Conservation (phyloP, 352 stramenopile species). For the Globisporangium iwayamae region DNA sequence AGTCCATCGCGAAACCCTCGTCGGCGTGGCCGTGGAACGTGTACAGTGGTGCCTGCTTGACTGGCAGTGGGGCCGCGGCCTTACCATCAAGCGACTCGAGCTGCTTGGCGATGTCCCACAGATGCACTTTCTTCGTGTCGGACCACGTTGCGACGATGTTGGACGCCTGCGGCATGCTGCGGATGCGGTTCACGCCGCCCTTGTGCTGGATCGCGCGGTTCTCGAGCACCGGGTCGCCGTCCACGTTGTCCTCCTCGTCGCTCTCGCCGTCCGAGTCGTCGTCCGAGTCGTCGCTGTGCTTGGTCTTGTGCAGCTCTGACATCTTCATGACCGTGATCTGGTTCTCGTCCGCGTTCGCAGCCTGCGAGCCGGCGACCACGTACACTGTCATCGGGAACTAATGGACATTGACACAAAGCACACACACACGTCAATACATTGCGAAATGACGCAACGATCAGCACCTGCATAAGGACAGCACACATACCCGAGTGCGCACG, state of each 20-base stretch:
- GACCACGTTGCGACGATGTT: constrained; percentile 98
- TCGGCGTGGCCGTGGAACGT: constrained; percentile 94
- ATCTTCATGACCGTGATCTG: constrained; percentile 98
- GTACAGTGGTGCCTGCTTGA: constrained; percentile 80
- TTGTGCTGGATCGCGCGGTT: constrained; percentile 94
- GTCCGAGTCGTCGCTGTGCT: constrained; percentile 76
- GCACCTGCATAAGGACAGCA: not conserved
- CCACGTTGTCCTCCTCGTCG: constrained; percentile 91
- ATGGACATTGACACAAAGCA: not conserved
- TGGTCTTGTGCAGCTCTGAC: constrained; percentile 94
- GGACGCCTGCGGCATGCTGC: constrained; percentile 93
- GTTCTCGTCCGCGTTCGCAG: constrained; percentile 91
- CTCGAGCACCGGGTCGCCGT: constrained; percentile 95
- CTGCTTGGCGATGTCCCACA: constrained; percentile 95
- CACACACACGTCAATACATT: not conserved
- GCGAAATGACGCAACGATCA: not conserved
- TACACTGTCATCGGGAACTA: constrained; percentile 96
- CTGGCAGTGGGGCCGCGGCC: constrained; percentile 38
- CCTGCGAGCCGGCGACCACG: constrained; percentile 96
- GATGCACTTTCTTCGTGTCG: constrained; percentile 93
- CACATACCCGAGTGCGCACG: constrained; percentile 66
- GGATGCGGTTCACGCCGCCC: constrained; percentile 95
- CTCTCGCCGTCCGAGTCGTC: constrained; percentile 76
- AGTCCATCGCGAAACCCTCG: constrained; percentile 99
- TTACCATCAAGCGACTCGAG: constrained; percentile 87